Evolutionary conservation across 1,284 basidiomycete genomes (phyloP).

Genomic region (Hymenochaete sp.): DNA sequence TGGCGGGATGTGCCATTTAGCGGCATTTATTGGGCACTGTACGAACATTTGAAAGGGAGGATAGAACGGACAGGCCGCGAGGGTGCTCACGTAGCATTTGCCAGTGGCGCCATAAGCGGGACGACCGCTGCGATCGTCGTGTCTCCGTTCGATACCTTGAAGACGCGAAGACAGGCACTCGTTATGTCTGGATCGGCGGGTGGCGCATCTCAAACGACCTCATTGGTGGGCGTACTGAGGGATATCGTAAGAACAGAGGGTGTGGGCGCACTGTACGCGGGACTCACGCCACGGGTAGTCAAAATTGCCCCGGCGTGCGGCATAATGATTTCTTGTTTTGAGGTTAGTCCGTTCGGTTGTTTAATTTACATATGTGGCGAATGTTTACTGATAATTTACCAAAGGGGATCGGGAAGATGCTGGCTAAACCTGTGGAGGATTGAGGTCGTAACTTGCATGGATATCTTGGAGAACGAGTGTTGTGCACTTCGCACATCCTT

Average conservation of each 20-base stretch:
- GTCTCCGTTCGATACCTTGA: constrained; percentile 94
- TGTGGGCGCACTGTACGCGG: constrained; percentile 70
- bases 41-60: constrained; percentile 54
- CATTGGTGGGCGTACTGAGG: constrained; percentile 54
- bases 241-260: constrained; percentile 80
- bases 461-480: too few relatives aligned
- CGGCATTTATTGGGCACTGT: constrained; percentile 84
- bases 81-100: constrained; percentile 71
- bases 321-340: constrained; percentile 94
- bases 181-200: constrained; percentile 44
- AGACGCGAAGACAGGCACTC: constrained; percentile 82
- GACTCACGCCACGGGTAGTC: constrained; percentile 79
- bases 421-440: constrained; percentile 12
- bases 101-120: constrained; percentile 76
- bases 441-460: too few relatives aligned
- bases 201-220: constrained; percentile 28
- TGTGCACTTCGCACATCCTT: too few relatives aligned
- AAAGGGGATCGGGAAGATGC: constrained; percentile 15
- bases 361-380: too few relatives aligned
- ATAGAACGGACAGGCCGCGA: constrained; percentile 44
- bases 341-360: too few relatives aligned
- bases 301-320: constrained; percentile 99
- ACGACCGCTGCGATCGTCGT: constrained; percentile 82
- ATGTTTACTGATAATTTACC: background rate
- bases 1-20: constrained; percentile 98